phyloP scores from a whole-genome alignment of 23 red algal species.

The Agarophyton chilense region DNA sequence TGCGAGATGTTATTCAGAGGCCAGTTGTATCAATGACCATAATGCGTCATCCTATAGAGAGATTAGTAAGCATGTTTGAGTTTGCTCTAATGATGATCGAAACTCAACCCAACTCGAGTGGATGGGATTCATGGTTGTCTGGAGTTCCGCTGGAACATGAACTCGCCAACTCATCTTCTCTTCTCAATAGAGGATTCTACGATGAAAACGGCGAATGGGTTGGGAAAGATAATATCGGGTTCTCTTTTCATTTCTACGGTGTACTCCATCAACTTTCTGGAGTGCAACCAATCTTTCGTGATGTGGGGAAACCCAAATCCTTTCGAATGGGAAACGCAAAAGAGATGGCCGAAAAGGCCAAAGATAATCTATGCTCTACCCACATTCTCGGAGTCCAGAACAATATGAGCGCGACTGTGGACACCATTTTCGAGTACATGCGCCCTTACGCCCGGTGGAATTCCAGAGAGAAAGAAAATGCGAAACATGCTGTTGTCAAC shows the following conservation, averaged over 20 bases:
- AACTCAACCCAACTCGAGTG: slow-evolving; percentile 18
- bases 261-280: slow-evolving; percentile 45
- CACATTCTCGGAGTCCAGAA: slow-evolving; percentile 37
- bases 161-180: slow-evolving; percentile 35
- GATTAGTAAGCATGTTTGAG: slow-evolving; percentile 44
- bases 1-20: neutral
- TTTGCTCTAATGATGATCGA: slow-evolving; percentile 31
- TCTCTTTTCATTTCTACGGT: slow-evolving; percentile 50
- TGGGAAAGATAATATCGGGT: slow-evolving; percentile 7
- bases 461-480: neutral
- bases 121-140: slow-evolving; percentile 43
- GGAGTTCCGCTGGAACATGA: slow-evolving; percentile 19
- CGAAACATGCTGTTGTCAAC: slow-evolving; percentile 20
- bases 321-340: slow-evolving; percentile 36
- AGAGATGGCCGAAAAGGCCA: slow-evolving; percentile 46
- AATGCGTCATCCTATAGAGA: slow-evolving; percentile 35
- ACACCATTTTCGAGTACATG: slow-evolving; percentile 30
- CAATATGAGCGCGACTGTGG: neutral
- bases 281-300: slow-evolving; percentile 12
- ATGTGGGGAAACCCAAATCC: slow-evolving; percentile 10
- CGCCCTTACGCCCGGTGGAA: slow-evolving; percentile 18
- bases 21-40: slow-evolving; percentile 30
- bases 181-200: slow-evolving; percentile 27
- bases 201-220: slow-evolving; percentile 20
- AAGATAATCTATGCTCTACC: slow-evolving; percentile 30